Evolutionary conservation across 2,329 filamentous ascomycete genomes (phyloP).

Genomic region (Aspergillus sp.): DNA sequence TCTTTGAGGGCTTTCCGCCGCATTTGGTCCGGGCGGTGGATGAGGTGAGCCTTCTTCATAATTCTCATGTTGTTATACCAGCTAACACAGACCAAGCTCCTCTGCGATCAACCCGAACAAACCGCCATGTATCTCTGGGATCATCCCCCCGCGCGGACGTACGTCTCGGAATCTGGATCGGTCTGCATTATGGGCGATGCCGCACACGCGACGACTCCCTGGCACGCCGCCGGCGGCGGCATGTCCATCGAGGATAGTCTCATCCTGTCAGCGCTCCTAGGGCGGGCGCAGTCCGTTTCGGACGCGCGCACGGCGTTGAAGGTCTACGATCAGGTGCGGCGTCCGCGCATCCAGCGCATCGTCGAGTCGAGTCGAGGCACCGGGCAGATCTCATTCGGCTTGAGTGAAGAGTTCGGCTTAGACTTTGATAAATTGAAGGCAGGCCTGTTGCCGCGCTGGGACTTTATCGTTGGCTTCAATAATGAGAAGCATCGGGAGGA

Average conservation of each 20-base stretch:
- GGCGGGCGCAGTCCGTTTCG: not conserved
- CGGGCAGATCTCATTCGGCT: not conserved
- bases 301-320: not conserved
- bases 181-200: slow-evolving; percentile 37
- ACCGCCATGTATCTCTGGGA: slow-evolving; percentile 5
- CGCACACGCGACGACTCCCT: slow-evolving; percentile 40
- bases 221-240: slow-evolving; percentile 37
- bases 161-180: not conserved
- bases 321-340: slow-evolving; percentile 4
- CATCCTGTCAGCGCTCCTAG: slow-evolving; percentile 33
- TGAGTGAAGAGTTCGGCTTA: not conserved
- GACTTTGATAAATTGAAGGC: not conserved
- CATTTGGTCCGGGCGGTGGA: not conserved
- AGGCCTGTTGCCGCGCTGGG: not conserved
- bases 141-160: not conserved
- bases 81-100: not conserved
- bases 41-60: not conserved
- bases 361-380: slow-evolving; percentile 1
- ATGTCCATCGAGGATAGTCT: slow-evolving; percentile 41
- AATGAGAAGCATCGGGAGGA: not conserved
- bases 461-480: not conserved
- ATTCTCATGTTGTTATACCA: not conserved
- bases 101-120: not conserved
- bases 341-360: slow-evolving; percentile 2
- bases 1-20: not conserved